A percentile compares a stretch with the other conserved stretches of the same genome.
phyloP scores from a whole-genome alignment of 2,329 filamentous ascomycete genomes.

The Podosphaera leucotricha region DNA sequence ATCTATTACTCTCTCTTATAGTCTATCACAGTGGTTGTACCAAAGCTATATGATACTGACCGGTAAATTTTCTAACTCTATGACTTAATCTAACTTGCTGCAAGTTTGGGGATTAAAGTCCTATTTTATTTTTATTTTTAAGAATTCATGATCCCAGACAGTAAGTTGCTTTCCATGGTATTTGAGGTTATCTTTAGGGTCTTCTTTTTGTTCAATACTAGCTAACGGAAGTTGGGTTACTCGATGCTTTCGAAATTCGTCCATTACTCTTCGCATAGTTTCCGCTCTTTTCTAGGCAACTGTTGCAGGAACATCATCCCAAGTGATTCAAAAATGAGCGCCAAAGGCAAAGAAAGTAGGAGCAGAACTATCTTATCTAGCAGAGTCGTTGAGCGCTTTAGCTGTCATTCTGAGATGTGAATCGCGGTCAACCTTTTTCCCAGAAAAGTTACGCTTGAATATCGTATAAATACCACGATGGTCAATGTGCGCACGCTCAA shows the following conservation, averaged over 20 bases:
- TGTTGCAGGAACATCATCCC: background rate
- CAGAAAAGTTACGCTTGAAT: background rate
- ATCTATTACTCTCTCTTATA: too few relatives aligned
- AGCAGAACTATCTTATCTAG: background rate
- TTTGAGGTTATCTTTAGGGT: too few relatives aligned
- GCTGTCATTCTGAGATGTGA: background rate
- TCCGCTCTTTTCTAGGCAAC: background rate
- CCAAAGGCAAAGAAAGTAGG: slow-evolving; percentile 1
- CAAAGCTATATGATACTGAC: too few relatives aligned
- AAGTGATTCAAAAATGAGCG: background rate
- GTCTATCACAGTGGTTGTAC: too few relatives aligned
- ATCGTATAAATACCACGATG: background rate
- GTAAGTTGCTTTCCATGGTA: too few relatives aligned
- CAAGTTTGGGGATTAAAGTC: too few relatives aligned
- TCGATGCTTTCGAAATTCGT: slow-evolving; percentile 1
- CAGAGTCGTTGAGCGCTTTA: slow-evolving; percentile 1
- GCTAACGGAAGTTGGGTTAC: background rate
- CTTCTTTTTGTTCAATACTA: too few relatives aligned
- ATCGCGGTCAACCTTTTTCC: background rate
- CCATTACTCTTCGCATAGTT: slow-evolving; percentile 2
- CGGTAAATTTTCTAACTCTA: too few relatives aligned
- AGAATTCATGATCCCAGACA: too few relatives aligned
- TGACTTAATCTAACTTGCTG: too few relatives aligned
- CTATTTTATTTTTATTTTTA: too few relatives aligned
- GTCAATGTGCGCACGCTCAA: too few relatives aligned